Evolutionary conservation across 306 rosid genomes (phyloP).

Genomic region (Rosa multiflora): DNA sequence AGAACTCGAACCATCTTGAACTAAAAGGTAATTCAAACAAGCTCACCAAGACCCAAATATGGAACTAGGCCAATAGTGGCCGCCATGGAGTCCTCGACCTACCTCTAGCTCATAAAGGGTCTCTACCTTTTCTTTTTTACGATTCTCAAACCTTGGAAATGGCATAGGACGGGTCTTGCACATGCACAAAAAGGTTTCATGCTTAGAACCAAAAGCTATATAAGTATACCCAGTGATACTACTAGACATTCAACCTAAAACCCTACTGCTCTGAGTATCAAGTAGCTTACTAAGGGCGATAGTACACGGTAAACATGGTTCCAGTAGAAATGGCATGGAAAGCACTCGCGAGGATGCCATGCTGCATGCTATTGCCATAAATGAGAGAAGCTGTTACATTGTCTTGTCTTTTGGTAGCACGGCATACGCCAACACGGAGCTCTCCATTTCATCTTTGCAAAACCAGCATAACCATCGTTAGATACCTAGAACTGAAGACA

Average conservation of each 20-base stretch:
- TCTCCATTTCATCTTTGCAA: conserved; percentile 61
- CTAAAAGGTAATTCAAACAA: too few species aligned
- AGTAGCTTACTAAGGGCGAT: conserved; percentile 68
- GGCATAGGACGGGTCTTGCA: conserved; percentile 59
- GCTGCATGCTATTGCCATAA: conserved; percentile 57
- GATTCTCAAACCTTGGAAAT: background rate
- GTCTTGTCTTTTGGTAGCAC: conserved; percentile 29
- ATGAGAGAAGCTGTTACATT: conserved; percentile 35
- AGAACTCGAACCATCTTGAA: too few species aligned
- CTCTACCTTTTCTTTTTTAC: too few species aligned
- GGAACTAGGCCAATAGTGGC: too few species aligned
- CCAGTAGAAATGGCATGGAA: conserved; percentile 49
- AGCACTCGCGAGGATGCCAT: conserved; percentile 52
- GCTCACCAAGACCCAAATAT: too few species aligned
- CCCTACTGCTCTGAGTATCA: background rate
- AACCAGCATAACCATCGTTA: background rate
- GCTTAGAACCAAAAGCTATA: conserved; percentile 2
- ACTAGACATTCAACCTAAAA: background rate
- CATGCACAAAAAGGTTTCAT: conserved; percentile 22
- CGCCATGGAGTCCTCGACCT: too few species aligned
- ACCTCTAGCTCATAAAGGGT: too few species aligned
- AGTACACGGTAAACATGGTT: conserved; percentile 51
- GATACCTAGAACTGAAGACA: background rate
- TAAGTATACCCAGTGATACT: background rate
- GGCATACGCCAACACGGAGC: conserved; percentile 54